A percentile compares a stretch with the other conserved stretches of the same genome.
These are phyloP conservation scores for Phialemoniopsis sp. DNA, from an alignment of 2,329 filamentous ascomycete species.

Conservation along the genomic window DNA sequence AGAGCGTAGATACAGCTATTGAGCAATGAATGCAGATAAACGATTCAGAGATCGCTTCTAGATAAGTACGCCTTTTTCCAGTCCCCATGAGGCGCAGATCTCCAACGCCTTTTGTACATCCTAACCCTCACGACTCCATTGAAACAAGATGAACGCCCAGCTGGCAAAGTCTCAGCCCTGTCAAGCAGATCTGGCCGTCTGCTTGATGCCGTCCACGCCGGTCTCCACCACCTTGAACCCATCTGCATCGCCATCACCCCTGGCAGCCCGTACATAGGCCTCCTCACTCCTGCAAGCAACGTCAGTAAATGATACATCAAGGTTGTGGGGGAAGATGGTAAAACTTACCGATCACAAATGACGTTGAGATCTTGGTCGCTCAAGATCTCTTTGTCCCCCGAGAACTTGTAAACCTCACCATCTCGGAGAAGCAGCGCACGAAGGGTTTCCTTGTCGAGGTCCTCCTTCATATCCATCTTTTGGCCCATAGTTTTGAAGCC, in stretches of 20 bases:
- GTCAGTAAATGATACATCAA: constrained; percentile 5
- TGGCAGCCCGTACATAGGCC: constrained; percentile 68
- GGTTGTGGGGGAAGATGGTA: neutral
- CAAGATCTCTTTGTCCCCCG: constrained; percentile 61
- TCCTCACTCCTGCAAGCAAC: constrained; percentile 41
- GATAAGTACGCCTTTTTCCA: too few relatives aligned
- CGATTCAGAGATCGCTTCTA: too few relatives aligned
- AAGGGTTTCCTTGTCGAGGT: constrained; percentile 57
- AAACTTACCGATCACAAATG: constrained; percentile 64
- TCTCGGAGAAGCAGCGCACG: constrained; percentile 64
- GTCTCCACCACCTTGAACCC: constrained; percentile 79
- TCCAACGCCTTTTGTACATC: too few relatives aligned
- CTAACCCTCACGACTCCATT: too few relatives aligned
- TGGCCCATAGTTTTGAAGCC: constrained; percentile 69
- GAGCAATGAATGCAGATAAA: too few relatives aligned
- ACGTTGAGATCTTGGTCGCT: constrained; percentile 73
- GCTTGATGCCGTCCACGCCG: constrained; percentile 44
- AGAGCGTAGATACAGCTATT: too few relatives aligned
- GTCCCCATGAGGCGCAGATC: too few relatives aligned
- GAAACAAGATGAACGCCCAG: too few relatives aligned
- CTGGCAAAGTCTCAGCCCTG: too few relatives aligned
- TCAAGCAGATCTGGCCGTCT: constrained; percentile 5
- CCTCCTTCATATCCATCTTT: constrained; percentile 48
- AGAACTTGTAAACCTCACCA: constrained; percentile 60
- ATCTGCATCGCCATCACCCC: constrained; percentile 68